phyloP scores from a whole-genome alignment of 805 yeast species.

The Metschnikowia cubensis region DNA sequence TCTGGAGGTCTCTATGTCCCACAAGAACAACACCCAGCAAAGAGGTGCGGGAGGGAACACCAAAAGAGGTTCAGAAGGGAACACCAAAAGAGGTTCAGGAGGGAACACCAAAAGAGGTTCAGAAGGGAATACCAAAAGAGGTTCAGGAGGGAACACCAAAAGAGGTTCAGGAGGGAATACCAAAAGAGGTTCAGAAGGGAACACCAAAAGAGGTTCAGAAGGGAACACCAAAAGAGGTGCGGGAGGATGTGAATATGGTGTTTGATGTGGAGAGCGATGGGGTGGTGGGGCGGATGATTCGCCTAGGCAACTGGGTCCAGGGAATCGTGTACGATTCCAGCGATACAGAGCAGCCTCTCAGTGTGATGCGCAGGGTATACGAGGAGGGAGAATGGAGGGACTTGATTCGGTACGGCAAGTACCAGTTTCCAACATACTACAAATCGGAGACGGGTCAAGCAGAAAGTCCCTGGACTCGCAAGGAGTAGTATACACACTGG shows the following conservation, averaged over 20 bases:
- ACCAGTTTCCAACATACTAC: slow-evolving; percentile 23
- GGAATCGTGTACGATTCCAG: slow-evolving; percentile 38
- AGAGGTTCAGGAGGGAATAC: slow-evolving; percentile 24
- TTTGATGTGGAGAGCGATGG: slow-evolving; percentile 13
- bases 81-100: slow-evolving; percentile 27
- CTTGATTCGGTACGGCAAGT: slow-evolving; percentile 26
- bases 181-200: slow-evolving; percentile 25
- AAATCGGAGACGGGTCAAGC: background rate
- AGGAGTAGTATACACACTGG: too few species aligned
- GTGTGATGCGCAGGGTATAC: slow-evolving; percentile 24
- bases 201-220: slow-evolving; percentile 26
- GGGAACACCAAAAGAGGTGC: slow-evolving; percentile 20
- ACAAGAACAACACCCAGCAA: slow-evolving; percentile 23
- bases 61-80: slow-evolving; percentile 25
- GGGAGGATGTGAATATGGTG: slow-evolving; percentile 18
- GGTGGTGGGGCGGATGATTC: slow-evolving; percentile 44
- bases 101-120: too few species aligned
- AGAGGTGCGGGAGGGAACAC: slow-evolving; percentile 25
- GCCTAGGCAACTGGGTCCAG: slow-evolving; percentile 50
- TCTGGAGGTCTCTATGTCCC: slow-evolving; percentile 51
- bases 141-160: slow-evolving; percentile 23
- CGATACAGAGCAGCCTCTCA: slow-evolving; percentile 20
- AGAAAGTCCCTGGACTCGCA: background rate
- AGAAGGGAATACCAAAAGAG: too few species aligned
- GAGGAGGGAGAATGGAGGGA: slow-evolving; percentile 21